Percentiles rank a stretch among this genome's conserved stretches.
These are phyloP conservation scores for Curvularia hawaiiensis DNA, from an alignment of 2,329 filamentous ascomycete genomes.

Conservation along the genomic window DNA sequence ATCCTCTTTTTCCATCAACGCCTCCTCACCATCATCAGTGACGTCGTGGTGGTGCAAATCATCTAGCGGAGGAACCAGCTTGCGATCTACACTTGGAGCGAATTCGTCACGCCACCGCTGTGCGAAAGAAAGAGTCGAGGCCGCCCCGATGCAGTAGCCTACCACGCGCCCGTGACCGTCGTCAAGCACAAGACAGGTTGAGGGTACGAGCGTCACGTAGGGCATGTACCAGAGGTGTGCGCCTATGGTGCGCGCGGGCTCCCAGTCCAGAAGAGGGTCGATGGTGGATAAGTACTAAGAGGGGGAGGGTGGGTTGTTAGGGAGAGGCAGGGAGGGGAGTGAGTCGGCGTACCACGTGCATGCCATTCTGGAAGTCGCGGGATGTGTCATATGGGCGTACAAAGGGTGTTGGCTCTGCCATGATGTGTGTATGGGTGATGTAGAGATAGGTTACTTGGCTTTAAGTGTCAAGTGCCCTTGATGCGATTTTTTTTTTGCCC, in stretches of 20 bases:
- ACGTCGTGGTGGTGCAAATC: background rate
- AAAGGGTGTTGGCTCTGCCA: conserved; percentile 19
- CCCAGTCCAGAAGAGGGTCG: conserved; percentile 25
- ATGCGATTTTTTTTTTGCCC: too few relatives aligned
- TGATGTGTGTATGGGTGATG: background rate
- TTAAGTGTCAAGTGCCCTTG: background rate
- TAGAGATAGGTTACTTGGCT: background rate
- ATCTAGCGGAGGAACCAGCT: conserved; percentile 22
- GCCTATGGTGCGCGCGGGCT: conserved; percentile 38
- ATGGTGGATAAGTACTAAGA: conserved; percentile 36
- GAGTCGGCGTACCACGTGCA: conserved; percentile 22
- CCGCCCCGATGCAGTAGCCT: conserved; percentile 47
- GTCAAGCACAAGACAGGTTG: conserved; percentile 46
- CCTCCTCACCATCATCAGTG: conserved; percentile 2
- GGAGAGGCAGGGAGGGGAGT: background rate
- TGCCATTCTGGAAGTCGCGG: conserved; percentile 23
- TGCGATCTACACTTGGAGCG: conserved; percentile 28
- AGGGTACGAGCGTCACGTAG: conserved; percentile 37
- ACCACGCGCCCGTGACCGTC: conserved; percentile 39
- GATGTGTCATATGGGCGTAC: conserved; percentile 25
- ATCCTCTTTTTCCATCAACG: conserved; percentile 29
- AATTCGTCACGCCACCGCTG: conserved; percentile 37
- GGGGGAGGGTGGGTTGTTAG: background rate
- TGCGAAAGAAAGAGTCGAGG: conserved; percentile 23
- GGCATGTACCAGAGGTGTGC: conserved; percentile 42